Evolutionary conservation across 192 early-diverging fungal genomes (phyloP), one percentile per base, ranked within the genome.

Genomic region (Spizellomyces punctatus): DNA sequence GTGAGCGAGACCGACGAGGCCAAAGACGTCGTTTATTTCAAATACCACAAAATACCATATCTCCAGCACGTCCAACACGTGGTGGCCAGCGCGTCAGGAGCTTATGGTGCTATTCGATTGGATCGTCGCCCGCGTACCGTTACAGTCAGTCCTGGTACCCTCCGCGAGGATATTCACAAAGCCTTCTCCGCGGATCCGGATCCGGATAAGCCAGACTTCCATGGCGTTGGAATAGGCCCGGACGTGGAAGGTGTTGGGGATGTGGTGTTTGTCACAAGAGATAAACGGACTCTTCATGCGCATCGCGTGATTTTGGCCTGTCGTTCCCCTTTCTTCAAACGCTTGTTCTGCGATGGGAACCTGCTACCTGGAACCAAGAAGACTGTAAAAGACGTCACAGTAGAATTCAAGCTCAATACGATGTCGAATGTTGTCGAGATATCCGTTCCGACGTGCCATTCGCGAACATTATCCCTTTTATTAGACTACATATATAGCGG

Each of bases 51-150:
- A 50, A 68, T 90, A 6, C 83, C 84, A 7, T 76, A 79, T 63
- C 67, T 93, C 27, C 87, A 92, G 64, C 84, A 91, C 63, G 73
- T 86, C 43, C 69, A 81, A 5, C 64, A 73, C 22, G 89, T 92
- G 4, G 76, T 59, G 21, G 88, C 89, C 3, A 89, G 82, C 64
- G 75, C 84, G 43, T 81, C 79, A 21, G 92, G 91, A 10, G 84
- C 86, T 6, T 91, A 83, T 80, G 91, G 81, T 19, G 88, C 87
- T 1, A 10, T 92, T 5, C 77, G 90, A 17, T 75, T 81, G 10
- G 89, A 91, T 47, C 60, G 67, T 8, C 27, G 76, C 6, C 79
- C 87, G 14, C 70, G 63, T 1, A 68, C 75, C 12, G 68, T 79
- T 16, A 10, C 42, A 4, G 47, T 80, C 5, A 62, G 69, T 0